These are phyloP conservation scores for Phytophthora idaei DNA, from an alignment of 352 stramenopile species.

Conservation along the genomic window DNA sequence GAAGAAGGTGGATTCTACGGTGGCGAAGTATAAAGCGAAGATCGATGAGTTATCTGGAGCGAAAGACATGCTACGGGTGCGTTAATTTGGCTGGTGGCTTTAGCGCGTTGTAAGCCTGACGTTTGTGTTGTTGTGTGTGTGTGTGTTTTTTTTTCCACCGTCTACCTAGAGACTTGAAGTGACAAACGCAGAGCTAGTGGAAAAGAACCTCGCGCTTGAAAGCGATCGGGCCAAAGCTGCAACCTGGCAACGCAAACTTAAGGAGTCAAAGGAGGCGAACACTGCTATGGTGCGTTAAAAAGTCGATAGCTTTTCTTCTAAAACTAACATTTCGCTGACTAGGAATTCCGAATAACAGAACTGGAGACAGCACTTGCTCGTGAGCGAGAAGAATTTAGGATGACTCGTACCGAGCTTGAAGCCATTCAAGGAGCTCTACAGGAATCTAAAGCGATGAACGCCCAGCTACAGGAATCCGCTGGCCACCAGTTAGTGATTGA, in stretches of 20 bases:
- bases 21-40: constrained; percentile 76
- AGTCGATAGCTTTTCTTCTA: background rate
- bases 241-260: constrained; percentile 64
- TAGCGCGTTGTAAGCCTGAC: background rate
- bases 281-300: constrained; percentile 53
- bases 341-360: constrained; percentile 75
- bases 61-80: constrained; percentile 63
- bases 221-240: constrained; percentile 49
- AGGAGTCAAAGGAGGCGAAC: constrained; percentile 70
- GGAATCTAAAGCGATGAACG: constrained; percentile 47
- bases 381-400: constrained; percentile 39
- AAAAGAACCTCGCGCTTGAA: constrained; percentile 65
- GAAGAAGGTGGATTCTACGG: constrained; percentile 46
- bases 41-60: constrained; percentile 62
- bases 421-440: constrained; percentile 35
- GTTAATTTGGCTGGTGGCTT: background rate
- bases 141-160: background rate
- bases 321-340: background rate
- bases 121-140: background rate
- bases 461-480: constrained; percentile 58
- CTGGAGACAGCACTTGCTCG: constrained; percentile 46
- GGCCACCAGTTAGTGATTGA: constrained; percentile 24
- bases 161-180: constrained; percentile 51
- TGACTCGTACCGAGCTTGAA: constrained; percentile 38
- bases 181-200: constrained; percentile 58